Percentiles rank a stretch among this genome's conserved stretches.
Evolutionary conservation across 2,329 filamentous ascomycete genomes (phyloP).

Genomic region (Blastomyces parvus): DNA sequence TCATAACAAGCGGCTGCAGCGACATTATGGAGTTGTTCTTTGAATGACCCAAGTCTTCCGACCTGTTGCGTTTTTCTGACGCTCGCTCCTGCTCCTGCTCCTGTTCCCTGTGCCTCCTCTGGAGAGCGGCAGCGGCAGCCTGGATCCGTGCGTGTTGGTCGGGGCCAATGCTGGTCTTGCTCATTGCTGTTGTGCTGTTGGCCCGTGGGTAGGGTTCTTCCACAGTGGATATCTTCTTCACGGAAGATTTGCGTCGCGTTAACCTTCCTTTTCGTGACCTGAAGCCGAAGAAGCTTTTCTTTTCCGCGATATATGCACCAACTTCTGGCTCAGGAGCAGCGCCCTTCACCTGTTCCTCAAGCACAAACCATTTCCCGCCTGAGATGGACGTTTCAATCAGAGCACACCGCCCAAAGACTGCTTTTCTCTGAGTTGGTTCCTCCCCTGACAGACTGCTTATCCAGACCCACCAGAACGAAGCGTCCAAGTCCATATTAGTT

Average conservation of each 20-base stretch:
- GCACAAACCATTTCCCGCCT: conserved; percentile 78
- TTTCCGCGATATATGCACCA: conserved; percentile 85
- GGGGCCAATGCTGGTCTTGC: conserved; percentile 75
- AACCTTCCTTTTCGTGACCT: conserved; percentile 59
- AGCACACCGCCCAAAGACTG: conserved; percentile 87
- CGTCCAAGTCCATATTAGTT: conserved; percentile 72
- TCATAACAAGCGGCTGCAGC: conserved; percentile 72
- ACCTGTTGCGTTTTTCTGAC: conserved; percentile 44
- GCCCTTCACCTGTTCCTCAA: conserved; percentile 94
- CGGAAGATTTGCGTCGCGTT: conserved; percentile 60
- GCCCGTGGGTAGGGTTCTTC: conserved; percentile 45
- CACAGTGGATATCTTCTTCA: conserved; percentile 46
- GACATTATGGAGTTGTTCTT: conserved; percentile 90
- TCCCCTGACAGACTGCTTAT: conserved; percentile 91
- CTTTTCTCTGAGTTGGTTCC: conserved; percentile 74
- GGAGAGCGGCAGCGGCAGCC: conserved; percentile 75
- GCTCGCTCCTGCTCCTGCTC: conserved; percentile 41
- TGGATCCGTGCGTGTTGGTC: conserved; percentile 92
- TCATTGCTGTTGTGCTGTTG: conserved; percentile 46
- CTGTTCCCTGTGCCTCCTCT: conserved; percentile 56
- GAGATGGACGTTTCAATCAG: conserved; percentile 79
- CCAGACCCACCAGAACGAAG: conserved; percentile 99
- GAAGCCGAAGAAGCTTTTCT: conserved; percentile 88
- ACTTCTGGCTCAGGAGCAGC: conserved; percentile 75
- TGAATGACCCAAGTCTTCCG: conserved; percentile 45